Evolutionary conservation across 139 green algal genomes (phyloP), one percentile per base, ranked within the genome.

Genomic region (Chlorella sp.): DNA sequence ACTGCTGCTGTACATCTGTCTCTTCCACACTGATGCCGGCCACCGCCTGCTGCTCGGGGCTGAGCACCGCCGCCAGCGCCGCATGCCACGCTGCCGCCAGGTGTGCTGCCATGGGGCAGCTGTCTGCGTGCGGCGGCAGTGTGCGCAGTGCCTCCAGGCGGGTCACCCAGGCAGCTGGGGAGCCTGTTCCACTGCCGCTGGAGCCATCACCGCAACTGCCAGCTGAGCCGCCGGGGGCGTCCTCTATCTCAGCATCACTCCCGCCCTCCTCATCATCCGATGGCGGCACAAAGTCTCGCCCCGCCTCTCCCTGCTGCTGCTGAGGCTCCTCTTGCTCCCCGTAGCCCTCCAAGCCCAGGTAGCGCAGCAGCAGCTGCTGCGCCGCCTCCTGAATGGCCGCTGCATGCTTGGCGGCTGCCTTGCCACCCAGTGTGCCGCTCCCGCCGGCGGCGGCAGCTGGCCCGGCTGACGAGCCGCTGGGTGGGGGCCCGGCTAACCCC

Each of bases 291-390:
- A 60, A 60, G 51, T 60, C 51, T 60, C 14, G 9, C 11, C 51
- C 51, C 4, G 51, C 41, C 44, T 24, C 32, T 32, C 14, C 28
- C 13, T 32, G 26, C 44, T 41, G 43, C 70, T 64, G 43, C 44
- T 28, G 14, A 30, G 32, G 11, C 34, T 40, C 36, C 11, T 19
- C 68, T 48, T 51, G 20, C 72, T 40, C 72, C 19, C 41, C 28
- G n/a, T 41, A 5, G 38, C 11, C 74, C 41, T 24, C 72, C 32
- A 34, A 9, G 16, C 43, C 34, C 40, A 84, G 65, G 34, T 77
- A 67, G 24, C 44, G 34, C 44, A 19, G 44, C 80, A 84, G 80
- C 44, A 84, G 80, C 80, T 77, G 16, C 65, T 28, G 30, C 16
- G 80, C 65, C 7, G 80, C 22, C n/a, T 13, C 44, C 17, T 54